phyloP scores from a whole-genome alignment of 169 alveolate species.

The Cryptosporidium xiaoi region DNA sequence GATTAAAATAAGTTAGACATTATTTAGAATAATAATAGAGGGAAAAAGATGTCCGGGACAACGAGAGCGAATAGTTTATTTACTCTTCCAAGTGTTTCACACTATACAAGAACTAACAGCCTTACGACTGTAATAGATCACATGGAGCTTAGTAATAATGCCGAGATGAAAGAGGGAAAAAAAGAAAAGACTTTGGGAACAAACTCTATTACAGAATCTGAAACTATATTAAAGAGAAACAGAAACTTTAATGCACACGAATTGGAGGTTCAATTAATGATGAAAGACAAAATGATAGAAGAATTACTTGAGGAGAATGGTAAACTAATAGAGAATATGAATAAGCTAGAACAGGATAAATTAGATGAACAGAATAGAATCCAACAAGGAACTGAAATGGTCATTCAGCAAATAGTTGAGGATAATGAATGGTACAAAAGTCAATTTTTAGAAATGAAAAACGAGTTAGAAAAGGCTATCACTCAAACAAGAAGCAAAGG shows the following conservation, averaged over 20 bases:
- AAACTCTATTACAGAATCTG: background rate
- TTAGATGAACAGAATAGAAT: slow-evolving; percentile 48
- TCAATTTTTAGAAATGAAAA: slow-evolving; percentile 63
- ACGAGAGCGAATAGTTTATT: slow-evolving; percentile 55
- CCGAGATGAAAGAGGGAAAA: background rate
- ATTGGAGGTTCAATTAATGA: slow-evolving; percentile 64
- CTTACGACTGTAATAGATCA: slow-evolving; percentile 28
- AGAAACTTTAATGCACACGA: slow-evolving; percentile 19
- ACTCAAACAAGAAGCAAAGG: slow-evolving; percentile 57
- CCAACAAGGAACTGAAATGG: slow-evolving; percentile 67
- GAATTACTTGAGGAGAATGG: slow-evolving; percentile 59
- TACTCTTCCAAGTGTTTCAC: slow-evolving; percentile 50
- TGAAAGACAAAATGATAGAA: slow-evolving; percentile 69
- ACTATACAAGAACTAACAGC: slow-evolving; percentile 36
- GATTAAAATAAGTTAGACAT: background rate
- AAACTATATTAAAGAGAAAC: background rate
- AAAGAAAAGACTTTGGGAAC: slow-evolving; percentile 1
- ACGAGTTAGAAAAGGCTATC: slow-evolving; percentile 60
- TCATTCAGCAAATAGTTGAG: slow-evolving; percentile 67
- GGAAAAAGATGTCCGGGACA: background rate
- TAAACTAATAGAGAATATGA: slow-evolving; percentile 50
- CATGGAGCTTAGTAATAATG: slow-evolving; percentile 9
- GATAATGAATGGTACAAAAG: slow-evolving; percentile 73
- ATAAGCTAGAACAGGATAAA: slow-evolving; percentile 41
- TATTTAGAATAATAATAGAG: background rate